These are phyloP conservation scores for Tulasnella sp. DNA, from an alignment of 768 basidiomycete genomes.

Conservation along the genomic window DNA sequence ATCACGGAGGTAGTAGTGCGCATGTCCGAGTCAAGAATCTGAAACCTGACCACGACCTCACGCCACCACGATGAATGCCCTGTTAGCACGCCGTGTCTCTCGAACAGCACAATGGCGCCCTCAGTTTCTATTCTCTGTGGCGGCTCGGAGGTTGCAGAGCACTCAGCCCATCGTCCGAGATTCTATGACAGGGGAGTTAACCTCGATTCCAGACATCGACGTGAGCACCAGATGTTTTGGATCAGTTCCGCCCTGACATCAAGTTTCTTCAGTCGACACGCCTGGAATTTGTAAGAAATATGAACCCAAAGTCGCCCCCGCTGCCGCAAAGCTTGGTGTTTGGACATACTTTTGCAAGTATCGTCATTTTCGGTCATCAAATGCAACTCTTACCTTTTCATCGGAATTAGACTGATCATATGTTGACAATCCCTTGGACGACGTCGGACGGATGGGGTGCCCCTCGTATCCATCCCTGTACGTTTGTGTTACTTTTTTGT, in stretches of 20 bases:
- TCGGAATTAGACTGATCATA: slow-evolving; percentile 17
- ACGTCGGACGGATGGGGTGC: slow-evolving; percentile 44
- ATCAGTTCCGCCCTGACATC: background rate
- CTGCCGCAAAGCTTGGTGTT: slow-evolving; percentile 39
- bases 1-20: background rate
- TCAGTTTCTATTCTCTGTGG: too few species aligned
- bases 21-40: background rate
- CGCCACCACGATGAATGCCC: background rate
- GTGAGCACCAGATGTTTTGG: background rate
- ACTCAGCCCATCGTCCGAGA: slow-evolving; percentile 3
- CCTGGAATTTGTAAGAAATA: slow-evolving; percentile 37
- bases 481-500: background rate
- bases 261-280: slow-evolving; percentile 37
- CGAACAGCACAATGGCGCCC: too few species aligned
- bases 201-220: slow-evolving; percentile 15
- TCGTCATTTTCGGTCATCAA: background rate
- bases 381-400: background rate
- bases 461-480: slow-evolving; percentile 52
- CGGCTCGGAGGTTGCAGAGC: background rate
- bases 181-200: slow-evolving; percentile 2
- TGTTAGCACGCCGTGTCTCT: too few species aligned
- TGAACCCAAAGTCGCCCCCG: slow-evolving; percentile 40
- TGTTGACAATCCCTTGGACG: slow-evolving; percentile 30
- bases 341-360: slow-evolving; percentile 28
- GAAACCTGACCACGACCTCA: background rate